Base-by-base conservation (phyloP, 2,329 filamentous ascomycete species). In the Dothistroma septosporum region DNA sequence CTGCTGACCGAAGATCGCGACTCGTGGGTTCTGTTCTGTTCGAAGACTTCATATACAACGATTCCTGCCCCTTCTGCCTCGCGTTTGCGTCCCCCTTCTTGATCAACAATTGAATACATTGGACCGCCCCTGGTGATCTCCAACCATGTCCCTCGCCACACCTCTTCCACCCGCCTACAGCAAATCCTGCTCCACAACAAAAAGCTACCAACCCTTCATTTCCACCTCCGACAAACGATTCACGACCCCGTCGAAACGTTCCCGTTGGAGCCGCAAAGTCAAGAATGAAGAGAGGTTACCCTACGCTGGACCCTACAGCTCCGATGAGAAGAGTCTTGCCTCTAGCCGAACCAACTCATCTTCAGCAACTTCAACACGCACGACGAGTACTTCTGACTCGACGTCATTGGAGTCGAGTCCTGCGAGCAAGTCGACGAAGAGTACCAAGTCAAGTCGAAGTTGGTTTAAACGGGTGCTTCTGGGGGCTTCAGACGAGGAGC, bases 401-500 rank as follows among this genome's bases (percentile, higher is more conserved):
- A 24, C 55, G 11, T 58, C 55, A 1, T 28, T 24, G 7, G 55
- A 61, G 32, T 57, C 33, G 11, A 53, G 50, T 28, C 12, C 7
- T 21, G 28, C 47, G 12, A 44, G 49, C 14, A 58, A 58, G 44
- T 50, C 60, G 11, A 55, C 31, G 16, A 59, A 53, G n/a, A 31
- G 48, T 24, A 57, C 16, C 19, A 54, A 53, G 14, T 55, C 55
- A 1, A 52, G 50, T 9, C 52, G 53, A 4, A 59, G 58, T 50
- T 63, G 61, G 61, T 16, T 63, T 28, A 63, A 58, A 31, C 57
- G 61, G 6, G 46, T 60, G 44, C 58, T 63, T 41, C 14, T 53
- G 28, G 54, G 54, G 10, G 21, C 6, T 8, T 44, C 28, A 14
- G 24, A 44, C 14, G 33, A 31, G 7, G 57, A 58, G 7, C 22